Conservation (phyloP, 768 basidiomycete species). For the Clitopilus hobsonii region DNA sequence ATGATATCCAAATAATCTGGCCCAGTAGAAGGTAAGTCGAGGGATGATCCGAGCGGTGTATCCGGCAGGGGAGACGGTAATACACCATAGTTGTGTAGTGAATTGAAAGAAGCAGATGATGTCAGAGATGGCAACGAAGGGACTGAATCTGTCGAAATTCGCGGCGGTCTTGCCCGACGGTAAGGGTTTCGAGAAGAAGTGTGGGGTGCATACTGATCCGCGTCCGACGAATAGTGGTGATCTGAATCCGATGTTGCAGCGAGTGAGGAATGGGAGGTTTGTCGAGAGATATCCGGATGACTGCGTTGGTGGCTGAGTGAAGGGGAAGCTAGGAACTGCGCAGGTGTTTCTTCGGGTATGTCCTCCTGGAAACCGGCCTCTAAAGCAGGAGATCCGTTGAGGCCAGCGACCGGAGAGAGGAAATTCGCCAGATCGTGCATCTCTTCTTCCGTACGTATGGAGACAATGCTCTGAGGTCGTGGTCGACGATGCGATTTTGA, state of each 20-base stretch:
- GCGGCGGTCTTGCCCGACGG: not conserved
- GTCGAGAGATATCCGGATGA: not conserved
- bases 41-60: conserved; percentile 27
- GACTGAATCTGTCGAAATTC: conserved; percentile 24
- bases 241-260: conserved; percentile 11
- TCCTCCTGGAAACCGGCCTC: not conserved
- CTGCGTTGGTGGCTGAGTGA: not conserved
- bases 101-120: conserved; percentile 7
- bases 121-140: conserved; percentile 30
- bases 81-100: not conserved
- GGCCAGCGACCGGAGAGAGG: conserved; percentile 26
- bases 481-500: conserved; percentile 18
- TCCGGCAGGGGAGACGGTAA: conserved; percentile 6
- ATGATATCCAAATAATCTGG: conserved; percentile 15
- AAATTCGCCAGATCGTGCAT: conserved; percentile 47
- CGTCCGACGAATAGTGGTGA: conserved; percentile 8
- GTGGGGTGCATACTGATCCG: conserved; percentile 5
- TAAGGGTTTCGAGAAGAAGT: conserved; percentile 8
- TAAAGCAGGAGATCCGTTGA: not conserved
- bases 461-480: conserved; percentile 38
- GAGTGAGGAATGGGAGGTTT: not conserved
- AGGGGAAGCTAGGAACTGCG: not conserved
- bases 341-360: not conserved
- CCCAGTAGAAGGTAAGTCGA: conserved; percentile 11
- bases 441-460: conserved; percentile 44